phyloP scores from a whole-genome alignment of 805 yeast genomes.

The Phaffomyces thermotolerans region DNA sequence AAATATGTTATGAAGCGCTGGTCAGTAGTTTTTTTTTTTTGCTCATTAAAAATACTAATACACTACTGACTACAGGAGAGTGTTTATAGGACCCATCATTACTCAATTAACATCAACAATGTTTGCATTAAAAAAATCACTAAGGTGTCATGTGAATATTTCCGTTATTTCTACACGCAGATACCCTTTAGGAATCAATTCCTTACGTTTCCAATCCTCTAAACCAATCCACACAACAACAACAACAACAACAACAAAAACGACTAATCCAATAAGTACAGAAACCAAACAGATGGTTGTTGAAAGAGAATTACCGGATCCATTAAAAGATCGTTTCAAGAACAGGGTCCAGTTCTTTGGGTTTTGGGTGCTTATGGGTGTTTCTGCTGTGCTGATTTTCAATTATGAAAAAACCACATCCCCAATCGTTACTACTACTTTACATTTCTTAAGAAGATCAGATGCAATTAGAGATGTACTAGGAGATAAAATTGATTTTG shows the following conservation, averaged over 20 bases:
- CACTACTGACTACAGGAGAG: too few species aligned
- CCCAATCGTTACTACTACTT: constrained; percentile 80
- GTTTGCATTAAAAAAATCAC: constrained; percentile 1
- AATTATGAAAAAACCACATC: constrained; percentile 90
- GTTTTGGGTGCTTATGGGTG: constrained; percentile 48
- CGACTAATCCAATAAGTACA: too few species aligned
- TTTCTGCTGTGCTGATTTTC: constrained; percentile 60
- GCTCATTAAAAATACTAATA: too few species aligned
- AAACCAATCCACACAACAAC: background rate
- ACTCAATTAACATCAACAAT: background rate
- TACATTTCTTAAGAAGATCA: constrained; percentile 79
- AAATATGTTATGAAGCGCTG: too few species aligned
- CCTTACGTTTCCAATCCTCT: constrained; percentile 3
- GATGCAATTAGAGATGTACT: constrained; percentile 50
- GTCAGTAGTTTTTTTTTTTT: too few species aligned
- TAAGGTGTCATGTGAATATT: background rate
- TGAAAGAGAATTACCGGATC: constrained; percentile 79
- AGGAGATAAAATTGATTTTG: constrained; percentile 72
- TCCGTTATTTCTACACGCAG: background rate
- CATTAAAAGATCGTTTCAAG: constrained; percentile 46
- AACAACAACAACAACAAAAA: background rate
- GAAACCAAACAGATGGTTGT: constrained; percentile 25
- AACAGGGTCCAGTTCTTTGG: constrained; percentile 47
- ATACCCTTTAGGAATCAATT: background rate
- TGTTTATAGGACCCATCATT: background rate